A percentile compares a stretch with the other conserved stretches of the same genome.
phyloP scores from a whole-genome alignment of 192 early-diverging fungal genomes.

The Radiomyces spectabilis region DNA sequence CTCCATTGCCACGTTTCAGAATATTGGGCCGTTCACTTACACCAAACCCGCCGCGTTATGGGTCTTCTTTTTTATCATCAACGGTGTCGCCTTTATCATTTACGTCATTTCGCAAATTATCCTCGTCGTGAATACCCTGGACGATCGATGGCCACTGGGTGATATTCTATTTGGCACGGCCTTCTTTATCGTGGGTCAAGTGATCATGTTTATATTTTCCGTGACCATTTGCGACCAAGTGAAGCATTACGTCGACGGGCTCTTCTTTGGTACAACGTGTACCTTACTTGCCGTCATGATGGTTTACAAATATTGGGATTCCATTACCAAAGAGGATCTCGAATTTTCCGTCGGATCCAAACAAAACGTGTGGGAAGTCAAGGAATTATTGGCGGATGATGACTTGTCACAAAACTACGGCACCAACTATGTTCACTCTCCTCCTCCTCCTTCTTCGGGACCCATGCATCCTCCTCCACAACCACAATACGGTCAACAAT shows the following conservation, averaged over 20 bases:
- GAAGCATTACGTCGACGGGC: conserved; percentile 85
- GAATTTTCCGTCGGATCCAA: conserved; percentile 84
- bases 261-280: conserved; percentile 81
- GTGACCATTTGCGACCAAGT: conserved; percentile 63
- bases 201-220: conserved; percentile 65
- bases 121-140: conserved; percentile 76
- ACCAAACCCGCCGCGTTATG: conserved; percentile 55
- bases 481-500: background rate
- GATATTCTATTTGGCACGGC: conserved; percentile 73
- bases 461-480: background rate
- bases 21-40: conserved; percentile 44
- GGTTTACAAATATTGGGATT: conserved; percentile 95
- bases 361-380: conserved; percentile 78
- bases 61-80: conserved; percentile 68
- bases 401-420: conserved; percentile 12
- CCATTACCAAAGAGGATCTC: conserved; percentile 87
- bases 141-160: conserved; percentile 83
- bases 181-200: conserved; percentile 72
- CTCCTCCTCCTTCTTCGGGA: background rate
- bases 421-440: background rate
- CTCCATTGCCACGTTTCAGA: conserved; percentile 59
- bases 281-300: conserved; percentile 85
- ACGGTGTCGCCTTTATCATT: conserved; percentile 60
- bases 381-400: conserved; percentile 54
- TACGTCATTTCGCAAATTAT: conserved; percentile 79